Evolutionary conservation across 148 eudicot genomes (phyloP).

Genomic region (Amaranthus hypochondriacus): DNA sequence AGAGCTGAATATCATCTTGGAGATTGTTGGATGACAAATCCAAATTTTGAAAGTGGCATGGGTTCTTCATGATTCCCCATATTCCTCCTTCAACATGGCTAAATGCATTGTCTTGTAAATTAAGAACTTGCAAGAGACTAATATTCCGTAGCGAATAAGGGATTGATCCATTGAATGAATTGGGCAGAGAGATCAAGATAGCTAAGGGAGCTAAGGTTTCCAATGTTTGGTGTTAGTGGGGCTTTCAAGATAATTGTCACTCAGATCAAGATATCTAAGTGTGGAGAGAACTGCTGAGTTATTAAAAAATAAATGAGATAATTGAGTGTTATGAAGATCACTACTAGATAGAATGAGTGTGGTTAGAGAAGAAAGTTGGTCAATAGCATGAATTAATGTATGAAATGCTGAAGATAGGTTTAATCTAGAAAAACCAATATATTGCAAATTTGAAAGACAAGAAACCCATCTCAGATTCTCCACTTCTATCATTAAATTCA

Average conservation of each 20-base stretch:
- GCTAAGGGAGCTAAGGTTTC: background rate
- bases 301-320: too few relatives aligned
- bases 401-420: background rate
- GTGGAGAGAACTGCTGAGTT: too few relatives aligned
- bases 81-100: slow-evolving; percentile 1
- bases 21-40: background rate
- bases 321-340: background rate
- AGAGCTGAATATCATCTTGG: background rate
- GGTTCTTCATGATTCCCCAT: slow-evolving; percentile 4
- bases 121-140: too few relatives aligned
- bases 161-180: too few relatives aligned
- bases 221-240: background rate
- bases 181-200: background rate
- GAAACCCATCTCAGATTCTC: slow-evolving; percentile 1
- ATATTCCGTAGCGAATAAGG: too few relatives aligned
- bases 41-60: background rate
- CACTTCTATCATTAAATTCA: too few relatives aligned
- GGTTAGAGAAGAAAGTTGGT: slow-evolving; percentile 4
- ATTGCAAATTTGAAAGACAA: background rate
- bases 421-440: background rate
- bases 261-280: too few relatives aligned
- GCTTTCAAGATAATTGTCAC: background rate
- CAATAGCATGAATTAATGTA: background rate
- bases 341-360: background rate
- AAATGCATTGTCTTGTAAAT: background rate